These are phyloP conservation scores for Camellia japonica DNA, from an alignment of 148 eudicot genomes.

Conservation along the genomic window DNA sequence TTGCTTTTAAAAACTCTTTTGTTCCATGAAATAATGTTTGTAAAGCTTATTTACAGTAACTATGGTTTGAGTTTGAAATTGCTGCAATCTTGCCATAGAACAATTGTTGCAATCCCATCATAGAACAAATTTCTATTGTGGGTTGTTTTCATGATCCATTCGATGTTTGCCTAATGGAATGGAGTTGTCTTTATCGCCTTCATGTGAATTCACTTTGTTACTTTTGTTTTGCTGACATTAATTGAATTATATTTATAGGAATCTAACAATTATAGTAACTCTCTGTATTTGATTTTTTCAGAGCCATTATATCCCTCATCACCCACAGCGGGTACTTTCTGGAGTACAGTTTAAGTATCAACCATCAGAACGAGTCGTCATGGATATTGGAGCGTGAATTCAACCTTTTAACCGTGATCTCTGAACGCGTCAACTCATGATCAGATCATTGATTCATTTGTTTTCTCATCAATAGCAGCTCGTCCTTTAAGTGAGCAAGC, in stretches of 20 bases:
- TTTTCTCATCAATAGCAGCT: not conserved
- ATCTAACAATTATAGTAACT: not conserved
- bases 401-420: slow-evolving; percentile 41
- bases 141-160: no score
- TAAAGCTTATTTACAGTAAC: no score
- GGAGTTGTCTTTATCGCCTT: not conserved
- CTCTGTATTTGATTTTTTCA: slow-evolving; percentile 22
- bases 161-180: no score
- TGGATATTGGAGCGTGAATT: slow-evolving; percentile 80
- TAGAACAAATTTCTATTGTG: no score
- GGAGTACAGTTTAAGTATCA: slow-evolving; percentile 58
- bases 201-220: not conserved
- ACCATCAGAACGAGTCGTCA: slow-evolving; percentile 54
- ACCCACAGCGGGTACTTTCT: slow-evolving; percentile 65
- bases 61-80: no score
- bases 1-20: no score
- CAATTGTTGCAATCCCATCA: no score
- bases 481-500: no score
- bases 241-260: not conserved
- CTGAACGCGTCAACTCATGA: slow-evolving; percentile 19
- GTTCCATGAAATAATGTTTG: no score
- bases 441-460: not conserved
- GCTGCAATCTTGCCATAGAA: no score
- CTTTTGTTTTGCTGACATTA: not conserved
- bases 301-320: slow-evolving; percentile 66